Evolutionary conservation across 2,329 filamentous ascomycete species (phyloP).

Genomic region (Fusarium sp.): DNA sequence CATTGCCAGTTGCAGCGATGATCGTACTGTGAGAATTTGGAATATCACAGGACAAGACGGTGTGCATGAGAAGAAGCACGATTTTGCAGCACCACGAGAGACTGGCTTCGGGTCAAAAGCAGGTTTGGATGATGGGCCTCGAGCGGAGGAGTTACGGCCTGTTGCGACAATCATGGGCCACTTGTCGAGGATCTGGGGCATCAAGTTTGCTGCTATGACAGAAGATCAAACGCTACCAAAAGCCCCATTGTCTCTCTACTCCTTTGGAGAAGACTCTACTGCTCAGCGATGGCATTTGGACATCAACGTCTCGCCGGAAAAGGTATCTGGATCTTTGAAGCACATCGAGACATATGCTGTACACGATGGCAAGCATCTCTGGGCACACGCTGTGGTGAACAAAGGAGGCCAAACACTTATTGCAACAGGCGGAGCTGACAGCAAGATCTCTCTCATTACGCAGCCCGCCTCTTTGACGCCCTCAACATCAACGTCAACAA

Average conservation of each 20-base stretch:
- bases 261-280: constrained; percentile 87
- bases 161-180: constrained; percentile 87
- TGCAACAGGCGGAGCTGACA: constrained; percentile 88
- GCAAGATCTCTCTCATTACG: constrained; percentile 68
- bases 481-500: neutral
- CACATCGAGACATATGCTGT: constrained; percentile 69
- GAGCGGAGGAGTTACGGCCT: constrained; percentile 50
- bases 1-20: constrained; percentile 94
- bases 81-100: constrained; percentile 59
- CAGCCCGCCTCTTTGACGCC: neutral
- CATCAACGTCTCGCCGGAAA: constrained; percentile 44
- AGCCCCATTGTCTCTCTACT: constrained; percentile 68
- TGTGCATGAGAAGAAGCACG: constrained; percentile 12
- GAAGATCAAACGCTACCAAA: constrained; percentile 29
- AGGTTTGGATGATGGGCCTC: constrained; percentile 40
- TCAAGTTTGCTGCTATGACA: constrained; percentile 70
- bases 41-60: constrained; percentile 72
- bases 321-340: constrained; percentile 53
- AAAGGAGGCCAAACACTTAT: constrained; percentile 57
- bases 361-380: constrained; percentile 91
- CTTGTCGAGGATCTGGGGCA: constrained; percentile 87
- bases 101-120: constrained; percentile 69
- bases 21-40: constrained; percentile 91
- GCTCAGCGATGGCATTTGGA: constrained; percentile 76
- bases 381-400: constrained; percentile 71